Conservation (phyloP, 352 stramenopile species). For the Globisporangium cylindrosporum region DNA sequence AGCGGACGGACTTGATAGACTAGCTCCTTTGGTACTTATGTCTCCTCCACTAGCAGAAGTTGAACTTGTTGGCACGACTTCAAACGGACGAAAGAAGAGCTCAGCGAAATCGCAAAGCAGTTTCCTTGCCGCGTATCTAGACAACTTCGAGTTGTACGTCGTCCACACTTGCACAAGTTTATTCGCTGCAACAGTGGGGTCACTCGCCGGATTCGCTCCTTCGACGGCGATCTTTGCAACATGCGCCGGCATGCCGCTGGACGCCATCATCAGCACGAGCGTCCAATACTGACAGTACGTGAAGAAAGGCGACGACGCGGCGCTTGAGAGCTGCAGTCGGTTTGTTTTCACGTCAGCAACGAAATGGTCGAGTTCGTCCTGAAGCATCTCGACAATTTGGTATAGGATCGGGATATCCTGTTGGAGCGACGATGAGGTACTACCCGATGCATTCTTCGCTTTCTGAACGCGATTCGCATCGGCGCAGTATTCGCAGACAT, state of each 20-base stretch:
- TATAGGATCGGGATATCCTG: slow-evolving; percentile 67
- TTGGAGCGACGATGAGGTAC: slow-evolving; percentile 38
- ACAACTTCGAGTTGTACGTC: slow-evolving; percentile 51
- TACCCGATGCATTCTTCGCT: not conserved
- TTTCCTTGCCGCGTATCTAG: slow-evolving; percentile 46
- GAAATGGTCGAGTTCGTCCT: slow-evolving; percentile 51
- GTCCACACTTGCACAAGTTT: slow-evolving; percentile 61
- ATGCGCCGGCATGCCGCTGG: slow-evolving; percentile 54
- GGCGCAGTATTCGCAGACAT: slow-evolving; percentile 53
- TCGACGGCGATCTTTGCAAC: slow-evolving; percentile 53
- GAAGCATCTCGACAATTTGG: slow-evolving; percentile 49
- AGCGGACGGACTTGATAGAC: not conserved
- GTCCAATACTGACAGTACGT: slow-evolving; percentile 77
- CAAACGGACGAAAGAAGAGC: slow-evolving; percentile 60
- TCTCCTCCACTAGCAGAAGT: not conserved
- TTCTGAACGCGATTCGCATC: slow-evolving; percentile 8
- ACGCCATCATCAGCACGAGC: slow-evolving; percentile 49
- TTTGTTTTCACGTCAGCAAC: slow-evolving; percentile 67
- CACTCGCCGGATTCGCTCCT: slow-evolving; percentile 22
- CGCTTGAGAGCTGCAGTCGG: slow-evolving; percentile 42
- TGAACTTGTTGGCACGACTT: slow-evolving; percentile 3
- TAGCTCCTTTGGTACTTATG: not conserved
- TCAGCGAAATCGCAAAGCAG: slow-evolving; percentile 62
- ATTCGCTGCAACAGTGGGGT: slow-evolving; percentile 22
- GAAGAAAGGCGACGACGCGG: slow-evolving; percentile 32